phyloP scores from a whole-genome alignment of 257 asterid species.

The Osmanthus fragrans region DNA sequence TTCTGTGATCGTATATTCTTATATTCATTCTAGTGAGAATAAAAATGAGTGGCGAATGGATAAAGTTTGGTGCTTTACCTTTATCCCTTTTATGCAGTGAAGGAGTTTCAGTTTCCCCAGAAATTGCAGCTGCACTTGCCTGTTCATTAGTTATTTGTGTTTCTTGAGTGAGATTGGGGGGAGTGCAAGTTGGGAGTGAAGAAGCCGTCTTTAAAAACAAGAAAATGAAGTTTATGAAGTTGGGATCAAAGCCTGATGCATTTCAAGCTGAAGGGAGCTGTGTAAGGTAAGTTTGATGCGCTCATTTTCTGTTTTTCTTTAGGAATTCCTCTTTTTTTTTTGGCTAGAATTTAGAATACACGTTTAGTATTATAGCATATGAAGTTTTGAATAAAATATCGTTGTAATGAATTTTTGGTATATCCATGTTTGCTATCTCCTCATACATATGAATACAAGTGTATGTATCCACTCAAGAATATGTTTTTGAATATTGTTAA shows the following conservation, averaged over 20 bases:
- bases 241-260: conserved; percentile 94
- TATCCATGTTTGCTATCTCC: conserved; percentile 8
- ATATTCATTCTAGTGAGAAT: conserved; percentile 26
- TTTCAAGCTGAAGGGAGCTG: conserved; percentile 69
- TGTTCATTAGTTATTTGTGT: conserved; percentile 31
- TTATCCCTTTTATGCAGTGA: conserved; percentile 35
- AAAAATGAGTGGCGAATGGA: conserved; percentile 32
- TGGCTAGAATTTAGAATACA: not conserved
- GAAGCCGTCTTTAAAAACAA: conserved; percentile 14
- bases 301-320: not conserved
- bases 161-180: conserved; percentile 17
- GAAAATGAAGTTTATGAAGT: conserved; percentile 88
- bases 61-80: conserved; percentile 27
- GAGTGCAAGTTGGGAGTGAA: not conserved
- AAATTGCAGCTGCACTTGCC: conserved; percentile 27
- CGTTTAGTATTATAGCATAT: not conserved
- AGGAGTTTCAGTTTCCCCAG: conserved; percentile 32
- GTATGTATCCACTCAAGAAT: not conserved
- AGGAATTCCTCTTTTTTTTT: not conserved
- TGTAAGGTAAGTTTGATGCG: conserved; percentile 49
- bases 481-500: not conserved
- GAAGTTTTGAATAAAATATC: not conserved
- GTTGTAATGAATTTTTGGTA: not conserved
- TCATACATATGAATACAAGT: not conserved
- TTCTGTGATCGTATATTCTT: conserved; percentile 24